phyloP scores from a whole-genome alignment of 441 rosid species.

The Iberis amara region DNA sequence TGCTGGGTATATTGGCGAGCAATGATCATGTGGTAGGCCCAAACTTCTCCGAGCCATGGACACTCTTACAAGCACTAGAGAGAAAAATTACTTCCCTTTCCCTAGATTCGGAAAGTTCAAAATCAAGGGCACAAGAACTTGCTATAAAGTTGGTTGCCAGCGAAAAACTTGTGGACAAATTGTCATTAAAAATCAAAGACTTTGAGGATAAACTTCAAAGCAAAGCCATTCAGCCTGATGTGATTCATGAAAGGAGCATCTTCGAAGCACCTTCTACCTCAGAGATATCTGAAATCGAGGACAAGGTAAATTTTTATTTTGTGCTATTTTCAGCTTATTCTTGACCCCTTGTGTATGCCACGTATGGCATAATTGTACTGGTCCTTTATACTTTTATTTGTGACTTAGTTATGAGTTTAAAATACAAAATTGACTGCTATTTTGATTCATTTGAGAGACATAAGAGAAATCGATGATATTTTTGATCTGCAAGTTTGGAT shows the following conservation, averaged over 20 bases:
- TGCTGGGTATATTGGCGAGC: conserved; percentile 44
- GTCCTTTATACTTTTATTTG: not conserved
- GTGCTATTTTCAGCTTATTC: conserved; percentile 6
- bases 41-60: conserved; percentile 36
- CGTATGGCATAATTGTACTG: not conserved
- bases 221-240: conserved; percentile 48
- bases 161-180: conserved; percentile 59
- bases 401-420: conserved; percentile 2
- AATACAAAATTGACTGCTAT: not conserved
- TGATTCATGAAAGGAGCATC: conserved; percentile 65
- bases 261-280: conserved; percentile 67
- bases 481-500: conserved; percentile 5
- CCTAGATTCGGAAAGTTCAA: conserved; percentile 58
- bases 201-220: conserved; percentile 59
- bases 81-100: conserved; percentile 46
- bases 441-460: too few species aligned
- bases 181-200: conserved; percentile 51
- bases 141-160: conserved; percentile 56
- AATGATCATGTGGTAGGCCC: conserved; percentile 38
- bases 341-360: conserved; percentile 1
- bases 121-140: conserved; percentile 56
- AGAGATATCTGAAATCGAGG: conserved; percentile 87
- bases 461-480: too few species aligned
- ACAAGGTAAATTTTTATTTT: conserved; percentile 40
- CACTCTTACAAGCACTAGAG: conserved; percentile 50